Percentiles rank a stretch among this genome's conserved stretches.
Conservation (phyloP, 2,329 filamentous ascomycete species). For the Juglanconis sp. region DNA sequence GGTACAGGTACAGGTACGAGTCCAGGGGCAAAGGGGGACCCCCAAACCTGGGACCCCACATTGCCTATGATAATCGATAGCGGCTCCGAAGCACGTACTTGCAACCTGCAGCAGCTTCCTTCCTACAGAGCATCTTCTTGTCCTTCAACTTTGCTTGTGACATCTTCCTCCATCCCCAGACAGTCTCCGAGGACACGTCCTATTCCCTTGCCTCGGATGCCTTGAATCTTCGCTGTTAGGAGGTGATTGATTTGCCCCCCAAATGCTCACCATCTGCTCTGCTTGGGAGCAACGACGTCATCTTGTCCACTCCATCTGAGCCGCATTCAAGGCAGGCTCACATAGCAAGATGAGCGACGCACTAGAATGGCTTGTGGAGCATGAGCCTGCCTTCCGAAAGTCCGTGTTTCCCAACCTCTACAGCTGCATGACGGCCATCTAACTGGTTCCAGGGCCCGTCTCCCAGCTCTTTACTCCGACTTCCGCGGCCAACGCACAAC, state of each 20-base stretch:
- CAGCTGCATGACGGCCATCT: background rate
- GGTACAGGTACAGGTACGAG: no score
- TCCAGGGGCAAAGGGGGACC: no score
- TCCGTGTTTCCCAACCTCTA: background rate
- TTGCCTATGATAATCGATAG: background rate
- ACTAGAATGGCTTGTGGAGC: conserved; percentile 28
- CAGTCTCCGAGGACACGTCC: background rate
- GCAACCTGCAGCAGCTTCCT: no score
- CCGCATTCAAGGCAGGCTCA: background rate
- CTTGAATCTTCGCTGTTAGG: background rate
- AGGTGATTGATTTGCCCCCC: background rate
- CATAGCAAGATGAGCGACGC: conserved; percentile 15
- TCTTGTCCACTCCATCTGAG: conserved; percentile 6
- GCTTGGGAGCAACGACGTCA: conserved; percentile 22
- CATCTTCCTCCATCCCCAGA: background rate
- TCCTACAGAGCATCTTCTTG: background rate
- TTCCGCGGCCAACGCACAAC: conserved; percentile 24
- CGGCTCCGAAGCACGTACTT: background rate
- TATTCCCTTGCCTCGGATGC: background rate
- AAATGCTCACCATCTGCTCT: background rate
- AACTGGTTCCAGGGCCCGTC: conserved; percentile 24
- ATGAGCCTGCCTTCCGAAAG: conserved; percentile 29
- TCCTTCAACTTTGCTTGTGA: background rate
- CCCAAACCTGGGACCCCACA: no score
- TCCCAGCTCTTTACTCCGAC: conserved; percentile 26